Conservation (phyloP, 1,284 basidiomycete genomes). For the Stereum hirsutum region DNA sequence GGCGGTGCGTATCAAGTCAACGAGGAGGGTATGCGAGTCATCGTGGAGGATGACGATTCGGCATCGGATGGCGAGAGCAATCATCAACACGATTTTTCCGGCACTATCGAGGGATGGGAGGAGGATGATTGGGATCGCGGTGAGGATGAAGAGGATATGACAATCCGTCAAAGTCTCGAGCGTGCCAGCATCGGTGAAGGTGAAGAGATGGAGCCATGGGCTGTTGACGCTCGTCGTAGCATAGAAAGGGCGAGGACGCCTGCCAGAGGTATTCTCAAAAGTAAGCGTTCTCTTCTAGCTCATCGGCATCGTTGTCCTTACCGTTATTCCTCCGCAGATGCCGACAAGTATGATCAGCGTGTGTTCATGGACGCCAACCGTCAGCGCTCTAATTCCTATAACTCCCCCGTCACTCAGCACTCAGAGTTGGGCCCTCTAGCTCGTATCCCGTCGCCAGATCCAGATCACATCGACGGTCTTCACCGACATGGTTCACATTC, state of each 20-base stretch:
- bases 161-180: constrained; percentile 51
- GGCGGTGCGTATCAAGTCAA: constrained; percentile 34
- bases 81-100: constrained; percentile 11
- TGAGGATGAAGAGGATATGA: constrained; percentile 34
- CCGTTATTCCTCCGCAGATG: constrained; percentile 33
- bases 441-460: constrained; percentile 70
- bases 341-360: constrained; percentile 54
- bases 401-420: constrained; percentile 40
- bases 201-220: constrained; percentile 60
- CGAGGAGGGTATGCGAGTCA: constrained; percentile 60
- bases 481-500: constrained; percentile 54
- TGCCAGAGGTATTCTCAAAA: constrained; percentile 83
- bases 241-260: constrained; percentile 59
- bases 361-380: constrained; percentile 39
- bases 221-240: constrained; percentile 56
- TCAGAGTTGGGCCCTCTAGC: constrained; percentile 66
- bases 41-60: constrained; percentile 64
- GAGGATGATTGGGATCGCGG: constrained; percentile 44
- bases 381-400: constrained; percentile 75
- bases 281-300: constrained; percentile 35
- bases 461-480: constrained; percentile 80
- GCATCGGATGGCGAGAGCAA: constrained; percentile 29
- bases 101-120: constrained; percentile 51
- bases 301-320: constrained; percentile 16
- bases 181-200: constrained; percentile 35